Base-by-base conservation (phyloP, 495 filamentous ascomycete species). In the Annulohypoxylon nitens region DNA sequence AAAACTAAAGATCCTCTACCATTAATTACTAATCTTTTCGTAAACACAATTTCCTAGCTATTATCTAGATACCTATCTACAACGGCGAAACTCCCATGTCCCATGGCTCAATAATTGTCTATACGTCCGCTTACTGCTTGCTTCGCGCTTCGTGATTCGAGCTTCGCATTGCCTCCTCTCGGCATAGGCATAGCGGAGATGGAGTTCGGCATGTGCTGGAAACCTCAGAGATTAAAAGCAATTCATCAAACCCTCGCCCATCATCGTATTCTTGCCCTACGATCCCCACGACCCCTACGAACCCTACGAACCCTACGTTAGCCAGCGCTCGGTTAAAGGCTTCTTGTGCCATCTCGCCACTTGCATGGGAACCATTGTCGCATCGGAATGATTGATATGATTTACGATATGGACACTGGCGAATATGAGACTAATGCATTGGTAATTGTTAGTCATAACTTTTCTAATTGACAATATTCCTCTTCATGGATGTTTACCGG, bases 341-440 rank as follows among this genome's bases (percentile, higher is more conserved):
- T 36, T 37, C 67, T 53, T 65, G 20, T 20, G 62, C 43, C 43
- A 47, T 64, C 58, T 43, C 50, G 37, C 48, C 39, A 61, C 34
- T 34, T 68, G 37, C 18, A 71, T 70, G 67, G 59, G 60, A 75
- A 68, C 63, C 51, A 60, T 33, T 55, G 57, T 43, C 45, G 41
- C 50, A 64, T 55, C 64, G 72, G 72, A 61, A 75, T 75, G 72
- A 67, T 71, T 75, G 72, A 75, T 75, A 75, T 48, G 72, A 75
- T 60, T 65, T 81, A 78, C 82, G 84, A 83, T 75, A 86, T 86
- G 84, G 84, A 86, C 77, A 80, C 82, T 77, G 84, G 83, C 50
- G 84, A 85, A 77, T 86, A 86, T 79, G 84, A 85, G 62, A 86
- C 84, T 73, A 86, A 86, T 78, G 81, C 82, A 43, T 71, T 86